Evolutionary conservation across 495 filamentous ascomycete species (phyloP), one percentile per base, ranked within the genome.

Genomic region (Lindgomyces ingoldianus): DNA sequence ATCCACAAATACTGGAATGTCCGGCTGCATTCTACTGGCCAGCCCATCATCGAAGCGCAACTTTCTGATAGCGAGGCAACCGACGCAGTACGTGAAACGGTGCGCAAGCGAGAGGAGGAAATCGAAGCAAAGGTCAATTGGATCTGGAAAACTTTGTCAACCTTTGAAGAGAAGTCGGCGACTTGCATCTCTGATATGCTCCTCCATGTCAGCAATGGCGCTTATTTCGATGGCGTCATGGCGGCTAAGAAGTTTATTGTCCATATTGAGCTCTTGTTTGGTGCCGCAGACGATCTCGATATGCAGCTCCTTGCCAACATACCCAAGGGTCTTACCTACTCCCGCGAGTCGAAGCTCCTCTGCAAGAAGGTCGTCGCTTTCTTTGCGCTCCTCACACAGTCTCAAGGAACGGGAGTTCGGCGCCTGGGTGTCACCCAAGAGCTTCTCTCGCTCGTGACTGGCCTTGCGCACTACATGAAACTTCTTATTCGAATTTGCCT

Each of bases 1-100:
- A 99, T 99, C 45, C 95, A 99, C 76, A 99, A 99, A 73, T 99
- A 98, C 78, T 99, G 95, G 95, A 99, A 96, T 73, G 95, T 99
- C 41, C 86, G 93, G 24, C 82, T 99, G 48, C 85, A 87, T 25
- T 81, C 81, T 11, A 74, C 79, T 18, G 83, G 80, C 18, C 75
- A 83, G 50, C 80, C 81, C 22, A 73, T 79, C 22, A 77, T 82
- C 39, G 69, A 79, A 27, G 53, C 50, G 9, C 54, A 47, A 21
- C 77, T 81, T 29, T 80, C 86, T 45, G 79, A 79, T 22, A 25
- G 41, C n/a, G 83, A 88, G 67, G 89, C 89, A 10, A 89, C 87
- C 30, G 85, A 89, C 29, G 85, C 89, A 59, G 84, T 89, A 57
- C 87, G 95, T 18, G 86, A 88, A 42, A 78, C 79, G 11, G 89